phyloP scores from a whole-genome alignment of 257 asterid species.

The Solanum chmielewskii region DNA sequence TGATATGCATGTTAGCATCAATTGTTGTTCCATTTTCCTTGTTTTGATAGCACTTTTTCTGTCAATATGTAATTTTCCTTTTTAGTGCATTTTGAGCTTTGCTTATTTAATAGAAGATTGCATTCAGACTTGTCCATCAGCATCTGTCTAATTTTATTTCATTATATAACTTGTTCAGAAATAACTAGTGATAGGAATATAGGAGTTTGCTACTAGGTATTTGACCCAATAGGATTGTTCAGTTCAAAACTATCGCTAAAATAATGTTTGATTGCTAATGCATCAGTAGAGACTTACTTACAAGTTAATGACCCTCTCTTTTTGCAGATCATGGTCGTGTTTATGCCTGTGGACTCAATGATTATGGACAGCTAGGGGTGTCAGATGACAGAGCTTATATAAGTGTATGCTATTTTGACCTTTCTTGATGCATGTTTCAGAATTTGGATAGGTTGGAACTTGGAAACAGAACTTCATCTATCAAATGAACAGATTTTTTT shows the following conservation, averaged over 20 bases:
- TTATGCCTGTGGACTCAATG: constrained; percentile 91
- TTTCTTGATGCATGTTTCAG: neutral
- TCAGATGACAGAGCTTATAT: constrained; percentile 46
- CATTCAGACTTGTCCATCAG: neutral
- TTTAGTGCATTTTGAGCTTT: neutral
- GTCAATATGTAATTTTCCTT: neutral
- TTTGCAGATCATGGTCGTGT: constrained; percentile 76
- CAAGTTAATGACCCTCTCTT: constrained; percentile 9
- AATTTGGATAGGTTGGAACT: neutral
- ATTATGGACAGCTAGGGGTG: constrained; percentile 87
- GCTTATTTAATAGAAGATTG: neutral
- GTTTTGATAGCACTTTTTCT: neutral
- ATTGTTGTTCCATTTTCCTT: neutral
- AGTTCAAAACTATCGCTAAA: neutral
- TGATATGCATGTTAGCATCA: neutral
- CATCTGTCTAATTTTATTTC: neutral
- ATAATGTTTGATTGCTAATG: neutral
- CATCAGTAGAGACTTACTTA: constrained; percentile 13
- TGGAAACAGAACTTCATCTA: neutral
- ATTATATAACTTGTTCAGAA: neutral
- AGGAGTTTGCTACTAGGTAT: neutral
- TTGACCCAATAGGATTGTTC: neutral
- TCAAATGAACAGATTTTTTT: neutral
- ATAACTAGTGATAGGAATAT: neutral
- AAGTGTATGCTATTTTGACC: constrained; percentile 48